Evolutionary conservation across 2,329 filamentous ascomycete species (phyloP), one percentile per base, ranked within the genome.

Genomic region (Xylariaceae sp.): DNA sequence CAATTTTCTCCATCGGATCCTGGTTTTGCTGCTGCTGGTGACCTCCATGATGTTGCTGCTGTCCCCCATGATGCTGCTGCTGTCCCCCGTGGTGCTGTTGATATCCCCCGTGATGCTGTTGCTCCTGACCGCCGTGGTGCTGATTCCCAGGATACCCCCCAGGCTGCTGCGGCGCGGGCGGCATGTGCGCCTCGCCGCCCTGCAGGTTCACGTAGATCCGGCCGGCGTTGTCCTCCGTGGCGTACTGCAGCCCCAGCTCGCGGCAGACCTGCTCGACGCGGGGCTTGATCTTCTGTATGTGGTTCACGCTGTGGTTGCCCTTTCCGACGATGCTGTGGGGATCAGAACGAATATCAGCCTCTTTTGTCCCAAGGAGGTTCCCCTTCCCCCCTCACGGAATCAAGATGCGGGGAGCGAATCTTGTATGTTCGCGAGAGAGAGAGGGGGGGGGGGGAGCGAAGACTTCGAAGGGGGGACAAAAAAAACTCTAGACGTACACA

Each of bases 281-380:
- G n/a, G 93, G 93, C 69, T 95, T 96, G 65, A 98, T 83, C 73
- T 93, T 96, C 65, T 95, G 89, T 18, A 97, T 76, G 57, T 93
- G 85, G 51, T 83, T 78, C 9, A 68, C 71, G 38, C 82, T 88
- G 68, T 98, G 93, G 63, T 94, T 93, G 3, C 93, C 93, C 66
- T 91, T 95, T 58, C 93, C 93, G 22, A 97, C 91, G 57, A 98
- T 96, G 31, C 74, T 78, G 31, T 11, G 15, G 44, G 35, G 28
- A 4, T 3, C 18, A 19, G 7, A 33, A 26, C 19, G 11, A 12
- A 2, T 18, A 26, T 45, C 29, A 43, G 41, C 19, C 9, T 13
- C 4, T 11, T 26, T n/a, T n/a, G n/a, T n/a, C n/a, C n/a, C n/a
- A n/a, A n/a, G n/a, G n/a, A n/a, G n/a, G n/a, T n/a, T n/a, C n/a